Percentiles rank a stretch among this genome's conserved stretches.
Conservation (phyloP, 2,329 filamentous ascomycete species). For the Verticillium nonalfalfae region DNA sequence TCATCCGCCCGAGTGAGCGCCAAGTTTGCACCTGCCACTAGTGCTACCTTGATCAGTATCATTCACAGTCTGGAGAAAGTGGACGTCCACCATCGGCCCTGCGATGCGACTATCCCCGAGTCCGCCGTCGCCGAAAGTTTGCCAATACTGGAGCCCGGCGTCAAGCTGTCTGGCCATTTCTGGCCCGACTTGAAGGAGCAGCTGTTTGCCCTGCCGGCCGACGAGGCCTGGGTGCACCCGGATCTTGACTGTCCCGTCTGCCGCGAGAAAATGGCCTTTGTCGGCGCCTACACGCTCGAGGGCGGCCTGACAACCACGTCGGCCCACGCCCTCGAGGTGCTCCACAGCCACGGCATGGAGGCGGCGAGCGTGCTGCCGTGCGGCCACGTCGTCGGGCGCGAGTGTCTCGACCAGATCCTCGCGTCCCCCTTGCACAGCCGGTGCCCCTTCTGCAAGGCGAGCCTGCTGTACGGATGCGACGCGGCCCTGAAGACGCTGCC, state of each 20-base stretch:
- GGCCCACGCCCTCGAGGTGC: not conserved
- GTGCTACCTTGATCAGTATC: no score
- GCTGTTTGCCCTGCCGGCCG: not conserved
- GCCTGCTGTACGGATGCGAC: not conserved
- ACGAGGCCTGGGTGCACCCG: not conserved
- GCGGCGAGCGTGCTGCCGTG: not conserved
- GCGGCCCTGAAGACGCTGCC: not conserved
- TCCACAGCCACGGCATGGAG: not conserved
- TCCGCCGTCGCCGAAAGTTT: no score
- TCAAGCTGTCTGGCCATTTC: not conserved
- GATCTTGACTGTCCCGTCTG: not conserved
- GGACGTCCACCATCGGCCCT: not conserved
- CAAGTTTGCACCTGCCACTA: no score
- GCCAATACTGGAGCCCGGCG: no score
- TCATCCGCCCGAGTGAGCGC: no score
- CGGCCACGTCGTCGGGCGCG: not conserved
- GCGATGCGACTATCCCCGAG: no score
- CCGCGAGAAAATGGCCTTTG: not conserved
- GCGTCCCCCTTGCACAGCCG: not conserved
- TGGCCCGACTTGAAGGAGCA: not conserved
- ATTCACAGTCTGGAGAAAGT: no score
- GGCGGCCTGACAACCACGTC: not conserved
- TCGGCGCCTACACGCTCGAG: not conserved
- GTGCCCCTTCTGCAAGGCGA: not conserved
- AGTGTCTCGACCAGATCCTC: not conserved